phyloP scores from a whole-genome alignment of 441 rosid genomes.

The Gossypium trilobum region DNA sequence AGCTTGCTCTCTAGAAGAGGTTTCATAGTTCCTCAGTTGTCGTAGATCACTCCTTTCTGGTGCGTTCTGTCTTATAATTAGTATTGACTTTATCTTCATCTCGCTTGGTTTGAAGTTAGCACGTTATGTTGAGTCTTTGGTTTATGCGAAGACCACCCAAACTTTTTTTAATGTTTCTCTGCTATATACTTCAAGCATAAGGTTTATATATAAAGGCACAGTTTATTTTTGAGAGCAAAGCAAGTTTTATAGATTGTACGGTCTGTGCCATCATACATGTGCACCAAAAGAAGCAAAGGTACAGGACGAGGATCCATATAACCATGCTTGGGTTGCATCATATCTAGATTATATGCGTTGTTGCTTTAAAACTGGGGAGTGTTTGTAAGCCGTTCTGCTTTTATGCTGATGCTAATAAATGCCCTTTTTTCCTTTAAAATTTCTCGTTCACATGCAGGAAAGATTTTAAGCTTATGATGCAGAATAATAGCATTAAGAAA shows the following conservation, averaged over 20 bases:
- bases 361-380: slow-evolving; percentile 5
- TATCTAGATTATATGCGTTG: background rate
- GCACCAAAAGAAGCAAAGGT: background rate
- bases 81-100: background rate
- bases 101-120: background rate
- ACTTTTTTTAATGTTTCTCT: background rate
- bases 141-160: background rate
- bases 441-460: background rate
- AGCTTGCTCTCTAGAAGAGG: slow-evolving; percentile 4
- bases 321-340: background rate
- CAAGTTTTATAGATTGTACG: background rate
- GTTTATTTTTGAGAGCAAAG: background rate
- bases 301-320: background rate
- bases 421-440: background rate
- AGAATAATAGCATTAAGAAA: background rate
- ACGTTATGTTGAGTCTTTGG: background rate
- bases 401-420: background rate
- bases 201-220: background rate
- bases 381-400: background rate
- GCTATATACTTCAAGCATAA: background rate
- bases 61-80: background rate
- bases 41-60: background rate
- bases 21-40: background rate
- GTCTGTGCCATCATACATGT: background rate
- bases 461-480: background rate